Conservation (phyloP, 73 alveolate genomes). For the Symbiodinium natans region DNA sequence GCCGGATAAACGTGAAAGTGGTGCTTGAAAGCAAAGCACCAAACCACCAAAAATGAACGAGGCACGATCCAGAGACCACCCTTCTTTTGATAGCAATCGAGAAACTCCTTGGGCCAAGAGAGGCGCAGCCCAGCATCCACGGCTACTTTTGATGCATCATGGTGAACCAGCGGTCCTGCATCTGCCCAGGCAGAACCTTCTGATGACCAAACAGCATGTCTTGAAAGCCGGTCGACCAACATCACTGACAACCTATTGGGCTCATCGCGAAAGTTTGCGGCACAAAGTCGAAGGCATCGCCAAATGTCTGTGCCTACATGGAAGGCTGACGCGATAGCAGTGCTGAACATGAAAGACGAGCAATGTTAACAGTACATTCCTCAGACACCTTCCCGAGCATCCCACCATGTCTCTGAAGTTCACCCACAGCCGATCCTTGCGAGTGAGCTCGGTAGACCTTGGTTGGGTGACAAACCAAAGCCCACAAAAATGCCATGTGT, state of each 20-base stretch:
- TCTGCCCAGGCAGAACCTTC: no score
- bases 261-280: constrained; percentile 94
- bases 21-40: no score
- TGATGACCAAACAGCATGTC: no score
- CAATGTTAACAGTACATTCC: neutral
- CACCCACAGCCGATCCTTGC: constrained; percentile 95
- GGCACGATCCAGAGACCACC: constrained; percentile 51
- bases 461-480: neutral
- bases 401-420: constrained; percentile 68
- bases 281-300: constrained; percentile 94
- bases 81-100: constrained; percentile 2
- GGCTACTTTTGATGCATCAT: neutral
- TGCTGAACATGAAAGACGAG: neutral
- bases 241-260: neutral
- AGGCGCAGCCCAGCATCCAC: neutral
- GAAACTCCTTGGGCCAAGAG: neutral
- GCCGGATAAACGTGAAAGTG: no score
- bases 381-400: neutral
- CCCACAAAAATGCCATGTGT: no score
- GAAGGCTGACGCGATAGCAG: neutral
- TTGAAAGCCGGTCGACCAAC: no score
- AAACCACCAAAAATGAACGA: neutral
- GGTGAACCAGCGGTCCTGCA: no score
- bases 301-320: constrained; percentile 81
- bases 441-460: constrained; percentile 95